These are phyloP conservation scores for Cercophora sp. DNA, from an alignment of 495 filamentous ascomycete genomes.

Conservation along the genomic window DNA sequence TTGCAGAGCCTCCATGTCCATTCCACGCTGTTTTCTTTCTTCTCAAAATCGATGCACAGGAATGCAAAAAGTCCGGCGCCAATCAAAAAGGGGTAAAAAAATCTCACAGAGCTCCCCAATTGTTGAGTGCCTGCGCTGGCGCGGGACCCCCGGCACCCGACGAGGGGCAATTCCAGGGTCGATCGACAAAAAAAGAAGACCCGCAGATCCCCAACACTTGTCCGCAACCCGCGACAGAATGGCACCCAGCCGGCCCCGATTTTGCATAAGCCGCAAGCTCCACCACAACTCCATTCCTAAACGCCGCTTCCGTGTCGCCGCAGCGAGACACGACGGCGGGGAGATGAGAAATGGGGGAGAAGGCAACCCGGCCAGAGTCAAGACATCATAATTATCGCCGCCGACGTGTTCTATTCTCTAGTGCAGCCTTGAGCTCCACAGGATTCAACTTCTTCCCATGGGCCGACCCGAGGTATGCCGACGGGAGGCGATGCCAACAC, in stretches of 20 bases:
- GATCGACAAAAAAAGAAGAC: slow-evolving; percentile 25
- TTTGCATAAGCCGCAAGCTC: slow-evolving; percentile 1
- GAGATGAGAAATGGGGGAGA: no score
- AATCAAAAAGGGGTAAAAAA: not conserved
- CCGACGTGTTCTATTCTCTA: no score
- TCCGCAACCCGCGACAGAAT: slow-evolving; percentile 21
- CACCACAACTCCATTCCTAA: not conserved
- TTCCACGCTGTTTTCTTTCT: not conserved
- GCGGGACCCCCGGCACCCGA: slow-evolving; percentile 10
- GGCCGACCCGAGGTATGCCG: no score
- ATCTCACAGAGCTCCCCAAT: slow-evolving; percentile 19
- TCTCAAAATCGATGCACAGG: no score
- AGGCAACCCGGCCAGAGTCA: no score
- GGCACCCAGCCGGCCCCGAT: slow-evolving; percentile 1
- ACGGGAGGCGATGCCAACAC: no score
- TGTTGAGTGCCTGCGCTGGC: slow-evolving; percentile 26
- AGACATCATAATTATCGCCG: no score
- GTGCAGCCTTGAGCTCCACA: no score
- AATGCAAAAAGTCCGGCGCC: not conserved
- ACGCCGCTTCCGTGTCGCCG: no score
- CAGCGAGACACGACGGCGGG: no score
- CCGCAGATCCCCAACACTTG: slow-evolving; percentile 44
- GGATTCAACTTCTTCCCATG: no score
- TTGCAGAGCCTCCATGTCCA: not conserved
- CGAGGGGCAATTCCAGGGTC: slow-evolving; percentile 2